Evolutionary conservation across 1,139 yeast species (phyloP).

Genomic region (Pichia sp.): DNA sequence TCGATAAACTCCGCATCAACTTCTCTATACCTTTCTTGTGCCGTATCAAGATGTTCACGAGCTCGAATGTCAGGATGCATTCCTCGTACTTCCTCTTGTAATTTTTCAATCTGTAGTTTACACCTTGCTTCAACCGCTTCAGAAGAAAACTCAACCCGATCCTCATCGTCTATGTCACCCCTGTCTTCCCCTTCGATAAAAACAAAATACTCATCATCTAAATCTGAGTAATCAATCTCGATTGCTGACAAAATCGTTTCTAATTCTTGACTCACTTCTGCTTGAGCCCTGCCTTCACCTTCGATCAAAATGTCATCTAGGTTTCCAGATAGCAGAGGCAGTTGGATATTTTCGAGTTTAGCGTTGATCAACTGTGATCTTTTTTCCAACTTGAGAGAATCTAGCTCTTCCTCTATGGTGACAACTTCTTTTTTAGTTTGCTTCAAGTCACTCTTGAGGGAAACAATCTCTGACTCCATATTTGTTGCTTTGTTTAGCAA

Average conservation of each 20-base stretch:
- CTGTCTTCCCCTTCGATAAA: conserved; percentile 16
- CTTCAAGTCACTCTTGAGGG: conserved; percentile 35
- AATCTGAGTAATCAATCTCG: conserved; percentile 40
- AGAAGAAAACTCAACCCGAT: conserved; percentile 9
- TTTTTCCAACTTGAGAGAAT: conserved; percentile 55
- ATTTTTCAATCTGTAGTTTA: conserved; percentile 49
- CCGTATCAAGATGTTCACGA: conserved; percentile 67
- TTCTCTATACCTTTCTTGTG: conserved; percentile 54
- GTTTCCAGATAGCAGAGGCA: conserved; percentile 63
- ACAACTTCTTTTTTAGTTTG: conserved; percentile 35
- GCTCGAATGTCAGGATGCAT: conserved; percentile 83
- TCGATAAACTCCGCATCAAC: conserved; percentile 62
- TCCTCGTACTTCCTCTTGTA: conserved; percentile 56
- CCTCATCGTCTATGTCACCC: conserved; percentile 14
- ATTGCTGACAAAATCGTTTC: conserved; percentile 14
- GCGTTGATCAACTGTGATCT: conserved; percentile 64
- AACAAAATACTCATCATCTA: conserved; percentile 9
- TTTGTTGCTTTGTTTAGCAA: conserved; percentile 25
- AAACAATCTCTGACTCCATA: conserved; percentile 36
- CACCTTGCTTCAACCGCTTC: conserved; percentile 37
- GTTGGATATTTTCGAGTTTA: conserved; percentile 62
- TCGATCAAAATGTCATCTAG: conserved; percentile 47
- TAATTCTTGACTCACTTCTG: conserved; percentile 14
- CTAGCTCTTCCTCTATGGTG: conserved; percentile 48
- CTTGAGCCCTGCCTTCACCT: conserved; percentile 37